phyloP scores from a whole-genome alignment of 2,329 filamentous ascomycete species.

The Beauveria pseudobassiana region DNA sequence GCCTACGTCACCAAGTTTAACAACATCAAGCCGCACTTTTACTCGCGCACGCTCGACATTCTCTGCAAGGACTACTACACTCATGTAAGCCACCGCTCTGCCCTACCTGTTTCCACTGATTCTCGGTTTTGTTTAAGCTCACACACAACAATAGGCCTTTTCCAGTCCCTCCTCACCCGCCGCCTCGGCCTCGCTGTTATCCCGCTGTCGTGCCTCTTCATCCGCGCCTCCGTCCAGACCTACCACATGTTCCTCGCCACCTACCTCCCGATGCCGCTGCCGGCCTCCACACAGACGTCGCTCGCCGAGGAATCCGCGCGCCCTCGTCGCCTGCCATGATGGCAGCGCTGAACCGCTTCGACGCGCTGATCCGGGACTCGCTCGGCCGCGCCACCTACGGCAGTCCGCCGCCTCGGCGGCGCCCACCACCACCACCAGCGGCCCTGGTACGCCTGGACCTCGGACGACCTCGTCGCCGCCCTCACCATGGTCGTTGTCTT shows the following conservation, averaged over 20 bases:
- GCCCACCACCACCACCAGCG: slow-evolving; percentile 23
- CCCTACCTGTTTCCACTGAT: not conserved
- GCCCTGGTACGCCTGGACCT: slow-evolving; percentile 49
- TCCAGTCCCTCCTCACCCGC: slow-evolving; percentile 83
- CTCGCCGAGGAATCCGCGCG: slow-evolving; percentile 55
- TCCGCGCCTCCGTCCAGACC: slow-evolving; percentile 87
- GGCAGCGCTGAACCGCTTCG: slow-evolving; percentile 71
- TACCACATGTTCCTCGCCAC: slow-evolving; percentile 97
- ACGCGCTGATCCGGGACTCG: slow-evolving; percentile 66
- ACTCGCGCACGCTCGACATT: slow-evolving; percentile 84
- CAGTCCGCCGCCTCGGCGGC: slow-evolving; percentile 35
- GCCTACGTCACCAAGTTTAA: slow-evolving; percentile 99
- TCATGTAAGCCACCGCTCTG: slow-evolving; percentile 49
- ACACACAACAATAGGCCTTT: slow-evolving; percentile 57
- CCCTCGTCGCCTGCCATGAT: slow-evolving; percentile 64
- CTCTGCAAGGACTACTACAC: slow-evolving; percentile 97
- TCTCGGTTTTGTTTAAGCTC: slow-evolving; percentile 3
- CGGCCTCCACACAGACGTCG: slow-evolving; percentile 57
- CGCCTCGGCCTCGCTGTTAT: slow-evolving; percentile 86
- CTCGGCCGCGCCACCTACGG: slow-evolving; percentile 66
- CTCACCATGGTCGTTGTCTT: slow-evolving; percentile 82
- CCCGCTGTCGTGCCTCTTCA: slow-evolving; percentile 88
- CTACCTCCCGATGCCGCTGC: slow-evolving; percentile 67
- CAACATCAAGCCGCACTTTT: slow-evolving; percentile 86
- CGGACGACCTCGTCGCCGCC: slow-evolving; percentile 67